These are phyloP conservation scores for Skeletonema costatum DNA, from an alignment of 108 stramenopile species.

Conservation along the genomic window DNA sequence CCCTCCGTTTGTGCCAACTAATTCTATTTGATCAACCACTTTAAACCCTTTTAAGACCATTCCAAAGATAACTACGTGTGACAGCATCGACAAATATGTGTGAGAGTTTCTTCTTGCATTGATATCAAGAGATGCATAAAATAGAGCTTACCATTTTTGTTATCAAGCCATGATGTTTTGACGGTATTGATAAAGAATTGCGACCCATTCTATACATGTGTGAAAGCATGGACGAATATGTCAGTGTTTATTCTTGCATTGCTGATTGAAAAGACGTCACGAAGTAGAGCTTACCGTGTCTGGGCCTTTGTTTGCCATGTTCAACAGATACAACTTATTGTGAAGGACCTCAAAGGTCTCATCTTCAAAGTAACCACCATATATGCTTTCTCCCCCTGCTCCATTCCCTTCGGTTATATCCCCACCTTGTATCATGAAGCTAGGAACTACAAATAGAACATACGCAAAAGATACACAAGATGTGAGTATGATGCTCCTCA, in stretches of 20 bases:
- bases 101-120: no score
- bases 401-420: constrained; percentile 91
- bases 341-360: constrained; percentile 90
- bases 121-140: no score
- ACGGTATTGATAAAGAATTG: constrained; percentile 90
- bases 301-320: constrained; percentile 75
- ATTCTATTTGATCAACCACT: constrained; percentile 69
- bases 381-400: constrained; percentile 93
- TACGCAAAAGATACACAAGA: neutral
- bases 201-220: constrained; percentile 52
- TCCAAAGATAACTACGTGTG: constrained; percentile 57
- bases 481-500: neutral
- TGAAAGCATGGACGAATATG: neutral
- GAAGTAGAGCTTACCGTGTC: constrained; percentile 44
- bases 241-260: neutral
- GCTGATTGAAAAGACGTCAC: neutral
- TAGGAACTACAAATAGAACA: constrained; percentile 66
- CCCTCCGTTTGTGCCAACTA: constrained; percentile 75
- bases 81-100: no score
- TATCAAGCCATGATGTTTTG: constrained; percentile 92
- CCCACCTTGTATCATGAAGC: constrained; percentile 94
- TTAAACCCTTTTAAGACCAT: constrained; percentile 75
- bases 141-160: constrained; percentile 46
- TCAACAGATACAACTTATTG: constrained; percentile 83
- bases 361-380: constrained; percentile 88